Percentiles rank a stretch among this genome's conserved stretches.
phyloP scores from a whole-genome alignment of 169 alveolate species.

The Babesia divergens region DNA sequence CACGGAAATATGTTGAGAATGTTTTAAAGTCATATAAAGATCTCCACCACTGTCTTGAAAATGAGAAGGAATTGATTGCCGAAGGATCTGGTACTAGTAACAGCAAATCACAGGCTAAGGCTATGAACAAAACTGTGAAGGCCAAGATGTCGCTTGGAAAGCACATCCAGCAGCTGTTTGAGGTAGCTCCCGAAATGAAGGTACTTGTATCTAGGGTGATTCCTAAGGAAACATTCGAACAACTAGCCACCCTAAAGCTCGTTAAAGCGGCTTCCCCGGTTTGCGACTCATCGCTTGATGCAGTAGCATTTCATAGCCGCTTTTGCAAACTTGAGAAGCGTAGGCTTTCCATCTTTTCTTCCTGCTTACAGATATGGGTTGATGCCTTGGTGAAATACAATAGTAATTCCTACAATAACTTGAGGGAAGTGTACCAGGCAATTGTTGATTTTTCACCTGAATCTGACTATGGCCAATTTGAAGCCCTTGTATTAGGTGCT shows the following conservation, averaged over 20 bases:
- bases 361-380: slow-evolving; percentile 46
- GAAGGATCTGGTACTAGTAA: slow-evolving; percentile 1
- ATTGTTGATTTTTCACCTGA: slow-evolving; percentile 52
- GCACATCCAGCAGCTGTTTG: slow-evolving; percentile 46
- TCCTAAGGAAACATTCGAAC: slow-evolving; percentile 8
- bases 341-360: slow-evolving; percentile 36
- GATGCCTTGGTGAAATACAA: slow-evolving; percentile 50
- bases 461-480: slow-evolving; percentile 36
- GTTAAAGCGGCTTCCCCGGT: background rate
- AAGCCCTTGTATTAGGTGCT: slow-evolving; percentile 31
- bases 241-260: slow-evolving; percentile 4
- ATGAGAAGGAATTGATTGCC: slow-evolving; percentile 35
- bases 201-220: slow-evolving; percentile 15
- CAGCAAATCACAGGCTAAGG: slow-evolving; percentile 35
- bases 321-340: slow-evolving; percentile 38
- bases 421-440: slow-evolving; percentile 31
- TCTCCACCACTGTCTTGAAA: slow-evolving; percentile 33
- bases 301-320: slow-evolving; percentile 32
- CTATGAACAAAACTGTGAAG: slow-evolving; percentile 46
- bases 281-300: background rate
- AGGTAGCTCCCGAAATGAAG: slow-evolving; percentile 58
- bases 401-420: slow-evolving; percentile 19
- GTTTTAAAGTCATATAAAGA: slow-evolving; percentile 53
- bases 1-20: slow-evolving; percentile 41
- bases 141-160: slow-evolving; percentile 52